Conservation (phyloP, 495 filamentous ascomycete genomes). For the Podospora appendiculata region DNA sequence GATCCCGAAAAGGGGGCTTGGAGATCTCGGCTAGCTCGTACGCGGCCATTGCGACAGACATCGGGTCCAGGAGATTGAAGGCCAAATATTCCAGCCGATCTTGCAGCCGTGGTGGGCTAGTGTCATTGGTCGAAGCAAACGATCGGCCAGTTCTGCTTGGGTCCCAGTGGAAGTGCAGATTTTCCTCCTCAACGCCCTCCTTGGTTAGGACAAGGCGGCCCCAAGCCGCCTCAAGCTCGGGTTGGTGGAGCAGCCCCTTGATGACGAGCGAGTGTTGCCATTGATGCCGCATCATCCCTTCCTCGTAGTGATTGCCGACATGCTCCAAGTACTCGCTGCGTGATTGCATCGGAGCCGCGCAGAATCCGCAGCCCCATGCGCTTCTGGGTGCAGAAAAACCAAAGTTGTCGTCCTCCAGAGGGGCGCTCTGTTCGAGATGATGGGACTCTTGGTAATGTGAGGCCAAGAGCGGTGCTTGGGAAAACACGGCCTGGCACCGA, state of each 20-base stretch:
- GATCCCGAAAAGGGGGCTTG: neutral
- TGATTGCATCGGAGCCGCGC: slow-evolving; percentile 4
- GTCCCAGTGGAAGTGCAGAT: slow-evolving; percentile 13
- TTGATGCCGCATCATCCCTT: slow-evolving; percentile 7
- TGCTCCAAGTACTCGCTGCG: slow-evolving; percentile 15
- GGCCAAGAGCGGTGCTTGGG: neutral
- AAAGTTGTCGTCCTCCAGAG: neutral
- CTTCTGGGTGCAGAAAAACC: neutral
- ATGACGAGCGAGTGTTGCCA: slow-evolving; percentile 20
- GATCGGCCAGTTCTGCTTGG: slow-evolving; percentile 4
- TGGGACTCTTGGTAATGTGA: slow-evolving; percentile 8
- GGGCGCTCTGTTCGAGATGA: neutral
- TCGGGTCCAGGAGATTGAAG: neutral
- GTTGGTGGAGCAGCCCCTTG: slow-evolving; percentile 14
- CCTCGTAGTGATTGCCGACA: slow-evolving; percentile 16
- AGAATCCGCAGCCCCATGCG: slow-evolving; percentile 24
- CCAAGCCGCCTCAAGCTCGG: slow-evolving; percentile 11
- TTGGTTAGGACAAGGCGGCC: slow-evolving; percentile 5
- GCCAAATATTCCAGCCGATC: slow-evolving; percentile 16
- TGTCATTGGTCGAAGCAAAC: neutral
- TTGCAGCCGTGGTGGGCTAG: slow-evolving; percentile 1
- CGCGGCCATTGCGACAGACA: neutral
- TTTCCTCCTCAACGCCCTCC: slow-evolving; percentile 6
- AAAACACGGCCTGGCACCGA: slow-evolving; percentile 6
- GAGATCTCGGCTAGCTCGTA: neutral